Evolutionary conservation across 768 basidiomycete species (phyloP).

Genomic region (Agaricus sinodeliciosus): DNA sequence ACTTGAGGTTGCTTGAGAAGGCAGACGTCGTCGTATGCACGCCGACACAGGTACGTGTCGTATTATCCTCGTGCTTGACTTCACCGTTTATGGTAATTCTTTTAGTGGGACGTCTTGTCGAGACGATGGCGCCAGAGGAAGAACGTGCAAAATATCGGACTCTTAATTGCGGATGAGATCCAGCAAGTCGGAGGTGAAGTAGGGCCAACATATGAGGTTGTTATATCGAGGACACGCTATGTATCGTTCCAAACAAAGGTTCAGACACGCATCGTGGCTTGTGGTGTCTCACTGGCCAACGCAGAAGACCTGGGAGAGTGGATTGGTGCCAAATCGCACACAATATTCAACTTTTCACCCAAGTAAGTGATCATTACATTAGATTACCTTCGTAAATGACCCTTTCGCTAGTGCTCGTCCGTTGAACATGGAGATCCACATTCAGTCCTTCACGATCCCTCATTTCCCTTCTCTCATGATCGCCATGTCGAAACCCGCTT

Average conservation of each 20-base stretch:
- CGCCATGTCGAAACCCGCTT: slow-evolving; percentile 97
- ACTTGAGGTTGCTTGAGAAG: slow-evolving; percentile 83
- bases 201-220: slow-evolving; percentile 93
- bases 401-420: slow-evolving; percentile 71
- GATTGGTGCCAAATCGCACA: slow-evolving; percentile 92
- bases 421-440: slow-evolving; percentile 92
- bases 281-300: slow-evolving; percentile 92
- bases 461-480: slow-evolving; percentile 99
- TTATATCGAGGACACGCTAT: slow-evolving; percentile 95
- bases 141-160: slow-evolving; percentile 89
- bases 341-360: slow-evolving; percentile 97
- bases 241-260: slow-evolving; percentile 90
- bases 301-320: slow-evolving; percentile 95
- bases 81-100: not conserved
- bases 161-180: slow-evolving; percentile 92
- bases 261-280: slow-evolving; percentile 92
- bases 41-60: slow-evolving; percentile 65
- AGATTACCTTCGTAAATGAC: not conserved
- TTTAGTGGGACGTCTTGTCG: slow-evolving; percentile 91
- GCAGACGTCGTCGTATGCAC: slow-evolving; percentile 94
- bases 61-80: not conserved
- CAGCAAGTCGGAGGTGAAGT: slow-evolving; percentile 93
- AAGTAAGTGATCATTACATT: slow-evolving; percentile 38
- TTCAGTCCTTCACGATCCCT: slow-evolving; percentile 94
- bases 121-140: slow-evolving; percentile 95